These are phyloP conservation scores for Trypanosoma vivax DNA, from an alignment of 208 protist species.

Conservation along the genomic window DNA sequence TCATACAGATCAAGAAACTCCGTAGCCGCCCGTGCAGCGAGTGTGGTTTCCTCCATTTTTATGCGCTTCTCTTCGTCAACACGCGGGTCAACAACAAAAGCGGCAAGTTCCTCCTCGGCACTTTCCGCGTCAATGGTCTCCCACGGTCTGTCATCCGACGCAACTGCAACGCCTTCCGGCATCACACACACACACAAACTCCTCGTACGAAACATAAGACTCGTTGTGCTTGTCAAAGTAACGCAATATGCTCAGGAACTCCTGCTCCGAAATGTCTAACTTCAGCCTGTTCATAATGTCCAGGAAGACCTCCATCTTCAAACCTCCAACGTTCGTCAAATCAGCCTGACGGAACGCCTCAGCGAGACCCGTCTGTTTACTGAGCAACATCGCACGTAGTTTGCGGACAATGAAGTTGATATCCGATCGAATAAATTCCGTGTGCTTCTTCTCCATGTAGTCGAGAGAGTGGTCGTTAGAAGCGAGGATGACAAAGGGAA, in stretches of 20 bases:
- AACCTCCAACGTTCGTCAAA: slow-evolving; percentile 36
- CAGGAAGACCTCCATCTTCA: slow-evolving; percentile 77
- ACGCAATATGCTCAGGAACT: slow-evolving; percentile 86
- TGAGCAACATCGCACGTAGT: slow-evolving; percentile 82
- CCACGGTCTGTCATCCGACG: slow-evolving; percentile 64
- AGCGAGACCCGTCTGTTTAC: slow-evolving; percentile 67
- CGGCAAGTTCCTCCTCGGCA: slow-evolving; percentile 37
- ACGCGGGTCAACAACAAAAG: slow-evolving; percentile 59
- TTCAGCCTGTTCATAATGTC: slow-evolving; percentile 57
- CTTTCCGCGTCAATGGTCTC: slow-evolving; percentile 68
- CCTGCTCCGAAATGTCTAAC: slow-evolving; percentile 85
- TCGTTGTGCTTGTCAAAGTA: slow-evolving; percentile 90
- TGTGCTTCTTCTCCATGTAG: slow-evolving; percentile 89
- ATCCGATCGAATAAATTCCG: slow-evolving; percentile 79
- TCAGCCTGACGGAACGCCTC: slow-evolving; percentile 75
- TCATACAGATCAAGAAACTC: slow-evolving; percentile 73
- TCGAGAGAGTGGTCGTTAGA: slow-evolving; percentile 85
- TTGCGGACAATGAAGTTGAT: slow-evolving; percentile 86
- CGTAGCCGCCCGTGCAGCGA: slow-evolving; percentile 44
- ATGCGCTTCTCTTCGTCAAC: slow-evolving; percentile 45
- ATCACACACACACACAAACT: slow-evolving; percentile 78
- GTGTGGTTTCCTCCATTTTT: slow-evolving; percentile 23
- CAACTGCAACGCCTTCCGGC: slow-evolving; percentile 55
- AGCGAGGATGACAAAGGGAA: slow-evolving; percentile 75
- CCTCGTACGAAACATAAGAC: slow-evolving; percentile 85